These are phyloP conservation scores for Pseudogymnoascus sp. DNA, from an alignment of 2,329 filamentous ascomycete species.

Conservation along the genomic window DNA sequence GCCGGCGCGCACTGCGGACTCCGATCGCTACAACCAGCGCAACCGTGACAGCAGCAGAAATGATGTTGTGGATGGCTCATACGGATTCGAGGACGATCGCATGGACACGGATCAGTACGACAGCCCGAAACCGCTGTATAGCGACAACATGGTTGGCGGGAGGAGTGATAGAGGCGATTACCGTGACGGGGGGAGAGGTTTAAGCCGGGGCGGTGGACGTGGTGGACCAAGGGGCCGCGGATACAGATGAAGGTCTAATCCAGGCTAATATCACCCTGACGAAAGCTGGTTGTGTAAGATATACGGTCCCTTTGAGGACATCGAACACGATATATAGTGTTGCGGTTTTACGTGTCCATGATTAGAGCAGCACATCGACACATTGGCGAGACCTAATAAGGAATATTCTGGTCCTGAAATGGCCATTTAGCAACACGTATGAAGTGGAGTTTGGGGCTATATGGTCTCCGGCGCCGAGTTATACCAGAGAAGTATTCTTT, in stretches of 20 bases:
- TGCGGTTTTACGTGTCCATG: not conserved
- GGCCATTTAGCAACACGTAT: not conserved
- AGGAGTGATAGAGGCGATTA: slow-evolving; percentile 12
- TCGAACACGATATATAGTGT: not conserved
- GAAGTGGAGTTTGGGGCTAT: not conserved
- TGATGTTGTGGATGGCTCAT: slow-evolving; percentile 28
- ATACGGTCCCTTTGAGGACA: not conserved
- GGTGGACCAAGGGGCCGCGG: slow-evolving; percentile 14
- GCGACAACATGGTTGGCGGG: slow-evolving; percentile 23
- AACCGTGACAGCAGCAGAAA: slow-evolving; percentile 20
- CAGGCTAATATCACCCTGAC: not conserved
- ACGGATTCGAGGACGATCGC: slow-evolving; percentile 26
- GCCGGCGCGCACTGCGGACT: slow-evolving; percentile 15
- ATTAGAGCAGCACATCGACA: not conserved
- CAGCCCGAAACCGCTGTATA: slow-evolving; percentile 21
- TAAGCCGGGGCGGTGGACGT: slow-evolving; percentile 17
- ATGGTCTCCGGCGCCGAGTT: not conserved
- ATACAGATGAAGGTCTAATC: slow-evolving; percentile 19
- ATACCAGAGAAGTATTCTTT: not conserved
- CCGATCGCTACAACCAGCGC: slow-evolving; percentile 20
- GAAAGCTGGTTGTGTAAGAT: not conserved
- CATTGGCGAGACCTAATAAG: not conserved
- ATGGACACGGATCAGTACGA: slow-evolving; percentile 27
- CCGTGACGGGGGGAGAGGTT: slow-evolving; percentile 17
- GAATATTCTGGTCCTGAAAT: not conserved